Base-by-base conservation (phyloP, 768 basidiomycete genomes). In the Kwoniella dejecticola region DNA sequence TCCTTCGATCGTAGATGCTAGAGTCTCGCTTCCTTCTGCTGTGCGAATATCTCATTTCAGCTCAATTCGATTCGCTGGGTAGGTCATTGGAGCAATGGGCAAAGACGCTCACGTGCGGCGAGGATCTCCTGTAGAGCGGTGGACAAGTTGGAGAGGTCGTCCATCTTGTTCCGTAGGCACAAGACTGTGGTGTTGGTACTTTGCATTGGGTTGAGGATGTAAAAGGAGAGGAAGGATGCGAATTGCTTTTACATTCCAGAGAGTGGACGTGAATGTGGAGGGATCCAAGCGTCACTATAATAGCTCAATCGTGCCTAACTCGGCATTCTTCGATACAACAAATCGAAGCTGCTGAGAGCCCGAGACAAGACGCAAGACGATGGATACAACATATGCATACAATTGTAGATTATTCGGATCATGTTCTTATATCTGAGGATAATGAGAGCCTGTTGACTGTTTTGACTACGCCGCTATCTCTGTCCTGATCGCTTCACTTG, bases 1-100 rank as follows among this genome's bases (percentile, higher is more conserved):
- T 3, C 17, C 30, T 38, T 60, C 59, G 4, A 60, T 27, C 10
- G 52, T 56, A 21, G 42, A 45, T 23, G 42, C 54, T 56, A 56
- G 30, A 56, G 23, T 56, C 29, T 56, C 54, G 33, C 54, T 38
- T 45, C 54, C 54, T 29, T 26, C 44, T 21, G 41, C 54, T 56
- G 29, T 2, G 15, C 27, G 2, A 12, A 17, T 4, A 4, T 42
- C 24, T 42, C 40, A 23, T 24, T 23, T n/a, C 44, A 24, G 8
- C 8, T 45, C 47, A 7, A 30, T 24, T 48, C n/a, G n/a, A n/a
- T n/a, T n/a, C n/a, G n/a, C n/a, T n/a, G n/a, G n/a, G n/a, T n/a
- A n/a, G n/a, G n/a, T n/a, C n/a, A 13, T 48, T 24, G 33, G 21
- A 38, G 19, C 31, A 19, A 21, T 7, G 50, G 19, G 38, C 17